A percentile compares a stretch with the other conserved stretches of the same genome.
Evolutionary conservation across 441 rosid species (phyloP).

Genomic region (Populus hybrid): DNA sequence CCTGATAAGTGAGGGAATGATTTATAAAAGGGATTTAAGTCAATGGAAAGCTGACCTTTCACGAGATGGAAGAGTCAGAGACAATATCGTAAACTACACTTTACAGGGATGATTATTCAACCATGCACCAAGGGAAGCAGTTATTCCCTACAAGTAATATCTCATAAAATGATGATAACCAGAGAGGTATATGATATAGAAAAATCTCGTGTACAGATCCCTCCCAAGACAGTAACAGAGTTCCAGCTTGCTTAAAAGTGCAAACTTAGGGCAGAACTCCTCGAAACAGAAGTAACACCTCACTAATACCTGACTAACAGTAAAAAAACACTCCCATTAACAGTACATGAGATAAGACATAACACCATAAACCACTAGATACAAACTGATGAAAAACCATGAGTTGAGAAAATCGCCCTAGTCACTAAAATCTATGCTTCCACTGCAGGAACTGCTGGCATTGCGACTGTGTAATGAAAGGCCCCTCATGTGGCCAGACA

Average conservation of each 20-base stretch:
- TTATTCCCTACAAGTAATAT: too few species aligned
- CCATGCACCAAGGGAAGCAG: too few species aligned
- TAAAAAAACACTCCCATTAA: not conserved
- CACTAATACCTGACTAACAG: not conserved
- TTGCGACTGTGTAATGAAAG: constrained; percentile 80
- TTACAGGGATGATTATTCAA: too few species aligned
- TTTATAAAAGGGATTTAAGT: too few species aligned
- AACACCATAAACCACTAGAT: not conserved
- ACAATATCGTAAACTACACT: too few species aligned
- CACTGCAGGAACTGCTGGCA: constrained; percentile 84
- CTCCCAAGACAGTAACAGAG: not conserved
- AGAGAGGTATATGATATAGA: not conserved
- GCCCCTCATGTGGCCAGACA: constrained; percentile 69
- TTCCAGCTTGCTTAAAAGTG: constrained; percentile 9
- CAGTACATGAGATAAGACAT: constrained; percentile 1
- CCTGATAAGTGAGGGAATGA: too few species aligned
- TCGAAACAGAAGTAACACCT: not conserved
- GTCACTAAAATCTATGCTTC: constrained; percentile 69
- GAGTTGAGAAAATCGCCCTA: not conserved
- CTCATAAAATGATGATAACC: not conserved
- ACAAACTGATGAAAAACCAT: constrained; percentile 13
- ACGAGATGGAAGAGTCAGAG: too few species aligned
- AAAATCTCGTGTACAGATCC: not conserved
- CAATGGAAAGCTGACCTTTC: too few species aligned
- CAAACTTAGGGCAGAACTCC: constrained; percentile 5